These are phyloP conservation scores for Baffinella frigidus DNA, from an alignment of 208 protist species.

Conservation along the genomic window DNA sequence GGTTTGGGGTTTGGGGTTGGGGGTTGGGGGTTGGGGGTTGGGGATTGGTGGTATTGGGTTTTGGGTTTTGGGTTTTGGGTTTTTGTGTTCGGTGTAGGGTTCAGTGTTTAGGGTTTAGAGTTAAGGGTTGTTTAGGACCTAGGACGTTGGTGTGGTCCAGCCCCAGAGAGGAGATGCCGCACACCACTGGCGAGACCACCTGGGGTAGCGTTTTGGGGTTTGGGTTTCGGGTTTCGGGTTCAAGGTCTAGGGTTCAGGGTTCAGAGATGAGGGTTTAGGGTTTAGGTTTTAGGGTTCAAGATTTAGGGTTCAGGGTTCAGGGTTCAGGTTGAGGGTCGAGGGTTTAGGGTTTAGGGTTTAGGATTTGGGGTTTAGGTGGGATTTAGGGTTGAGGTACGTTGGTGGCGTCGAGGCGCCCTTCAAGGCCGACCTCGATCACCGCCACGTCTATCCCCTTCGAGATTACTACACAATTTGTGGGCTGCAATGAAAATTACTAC, in stretches of 20 bases:
- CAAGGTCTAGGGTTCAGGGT: not conserved
- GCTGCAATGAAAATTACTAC: not conserved
- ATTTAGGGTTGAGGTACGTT: not conserved
- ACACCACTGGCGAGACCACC: conserved; percentile 74
- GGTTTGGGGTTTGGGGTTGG: too few relatives aligned
- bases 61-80: too few relatives aligned
- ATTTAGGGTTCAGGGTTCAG: not conserved
- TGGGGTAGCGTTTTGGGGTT: not conserved
- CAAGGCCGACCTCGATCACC: not conserved
- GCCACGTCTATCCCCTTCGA: too few relatives aligned
- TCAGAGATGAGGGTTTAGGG: not conserved
- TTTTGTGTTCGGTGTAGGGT: too few relatives aligned
- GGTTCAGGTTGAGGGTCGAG: not conserved
- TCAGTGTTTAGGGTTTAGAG: too few relatives aligned
- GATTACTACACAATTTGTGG: too few relatives aligned
- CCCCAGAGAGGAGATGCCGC: conserved; percentile 85
- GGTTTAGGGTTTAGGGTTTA: not conserved
- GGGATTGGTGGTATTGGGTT: too few relatives aligned
- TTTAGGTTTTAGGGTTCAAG: not conserved
- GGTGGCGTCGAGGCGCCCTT: conserved; percentile 74
- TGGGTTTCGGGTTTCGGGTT: conserved; percentile 76
- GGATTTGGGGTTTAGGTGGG: not conserved
- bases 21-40: too few relatives aligned
- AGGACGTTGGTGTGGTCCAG: conserved; percentile 89
- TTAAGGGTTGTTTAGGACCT: too few relatives aligned